Base-by-base conservation (phyloP, 257 asterid species). In the Plantago major region DNA sequence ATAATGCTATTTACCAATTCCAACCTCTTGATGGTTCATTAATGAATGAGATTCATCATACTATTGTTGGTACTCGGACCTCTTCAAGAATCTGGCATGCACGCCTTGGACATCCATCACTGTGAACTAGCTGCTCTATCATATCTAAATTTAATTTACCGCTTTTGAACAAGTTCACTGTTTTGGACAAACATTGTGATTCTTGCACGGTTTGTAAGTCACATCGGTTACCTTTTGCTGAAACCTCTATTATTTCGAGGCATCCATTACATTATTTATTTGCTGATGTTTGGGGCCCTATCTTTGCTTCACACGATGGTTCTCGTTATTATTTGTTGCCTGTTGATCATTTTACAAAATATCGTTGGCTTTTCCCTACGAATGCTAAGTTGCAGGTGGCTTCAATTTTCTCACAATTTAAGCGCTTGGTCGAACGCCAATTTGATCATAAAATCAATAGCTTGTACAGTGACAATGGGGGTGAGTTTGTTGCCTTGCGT, bases 51-150 rank as follows among this genome's bases (percentile, higher is more conserved):
- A 26, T 13, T 33, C 5, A 50, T 11, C 10, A n/a, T 50, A 45
- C 11, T 0, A 10, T 26, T 5, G 1, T 56, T 30, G 61, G 46
- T 2, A 19, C 30, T 12, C 22, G 26, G 0, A 15, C 61, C 1
- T 30, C 46, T 8, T 5, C 46, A 4, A 22, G 11, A 13, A 56
- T 5, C 4, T 56, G 61, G 61, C 46, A 56, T 33, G 61, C 46
- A 10, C 61, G 61, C 1, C 22, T 55, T 30, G 61, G 61, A 1
- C 61, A 55, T 38, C 61, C 61, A 8, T 56, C 61, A 10, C 14
- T 33, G 14, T 1, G 11, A 6, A 56, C 61, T 14, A 37, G 61
- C 9, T 0, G 22, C 1, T 15, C 8, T 13, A 6, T 56, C 3
- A 14, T 56, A 28, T 56, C 61, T 1, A 9, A n/a, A 0, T 56